Conservation (phyloP, 2,329 filamentous ascomycete species). For the Colletotrichum incanum region DNA sequence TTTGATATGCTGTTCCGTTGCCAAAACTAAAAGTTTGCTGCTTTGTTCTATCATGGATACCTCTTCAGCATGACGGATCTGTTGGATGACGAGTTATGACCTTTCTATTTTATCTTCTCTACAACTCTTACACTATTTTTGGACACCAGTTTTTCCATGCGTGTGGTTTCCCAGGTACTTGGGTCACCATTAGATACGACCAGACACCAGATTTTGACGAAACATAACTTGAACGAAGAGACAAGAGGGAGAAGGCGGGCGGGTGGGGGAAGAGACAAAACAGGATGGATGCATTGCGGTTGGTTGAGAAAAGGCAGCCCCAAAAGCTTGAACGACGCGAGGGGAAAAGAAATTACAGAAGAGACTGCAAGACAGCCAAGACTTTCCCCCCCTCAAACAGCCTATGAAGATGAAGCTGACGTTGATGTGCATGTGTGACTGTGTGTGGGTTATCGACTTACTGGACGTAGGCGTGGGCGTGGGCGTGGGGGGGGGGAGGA, state of each 20-base stretch:
- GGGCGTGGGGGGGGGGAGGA: neutral
- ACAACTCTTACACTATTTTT: conserved; percentile 12
- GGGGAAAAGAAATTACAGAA: neutral
- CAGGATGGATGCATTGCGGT: neutral
- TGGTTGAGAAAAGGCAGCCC: neutral
- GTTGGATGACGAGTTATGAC: conserved; percentile 44
- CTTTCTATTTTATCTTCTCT: conserved; percentile 12
- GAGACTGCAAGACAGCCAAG: conserved; percentile 18
- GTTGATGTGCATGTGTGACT: neutral
- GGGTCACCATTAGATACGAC: conserved; percentile 25
- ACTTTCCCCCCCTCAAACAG: neutral
- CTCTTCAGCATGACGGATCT: conserved; percentile 44
- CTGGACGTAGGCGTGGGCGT: neutral
- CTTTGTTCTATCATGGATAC: conserved; percentile 45
- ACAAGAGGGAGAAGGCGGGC: neutral
- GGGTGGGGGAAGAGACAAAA: neutral
- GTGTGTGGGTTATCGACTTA: neutral
- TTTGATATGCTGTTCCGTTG: conserved; percentile 36
- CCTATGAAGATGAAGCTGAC: neutral
- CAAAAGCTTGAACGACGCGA: neutral
- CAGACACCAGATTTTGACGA: conserved; percentile 18
- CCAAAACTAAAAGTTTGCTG: conserved; percentile 41
- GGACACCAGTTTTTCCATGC: conserved; percentile 13
- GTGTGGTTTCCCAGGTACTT: conserved; percentile 16
- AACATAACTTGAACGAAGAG: conserved; percentile 20